These are phyloP conservation scores for Gloeophyllum trabeum DNA, from an alignment of 768 basidiomycete genomes.

Conservation along the genomic window DNA sequence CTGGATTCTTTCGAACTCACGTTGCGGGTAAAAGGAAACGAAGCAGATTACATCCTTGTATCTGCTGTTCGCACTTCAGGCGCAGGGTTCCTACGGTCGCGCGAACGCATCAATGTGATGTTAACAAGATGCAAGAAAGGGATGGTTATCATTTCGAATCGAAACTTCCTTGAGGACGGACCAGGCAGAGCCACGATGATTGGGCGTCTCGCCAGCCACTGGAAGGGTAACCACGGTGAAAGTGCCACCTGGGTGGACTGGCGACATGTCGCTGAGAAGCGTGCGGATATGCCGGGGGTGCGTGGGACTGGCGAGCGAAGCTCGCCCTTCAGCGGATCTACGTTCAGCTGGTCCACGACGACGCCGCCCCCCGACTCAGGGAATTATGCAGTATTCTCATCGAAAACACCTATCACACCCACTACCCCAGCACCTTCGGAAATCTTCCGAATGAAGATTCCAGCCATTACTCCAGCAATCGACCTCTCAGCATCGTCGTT, in stretches of 20 bases:
- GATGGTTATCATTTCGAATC: constrained; percentile 19
- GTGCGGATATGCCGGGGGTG: background rate
- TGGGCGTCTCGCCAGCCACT: constrained; percentile 13
- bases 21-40: constrained; percentile 29
- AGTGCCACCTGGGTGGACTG: background rate
- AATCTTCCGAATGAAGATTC: no score
- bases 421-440: no score
- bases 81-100: constrained; percentile 34
- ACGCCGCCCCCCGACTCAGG: no score
- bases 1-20: constrained; percentile 1
- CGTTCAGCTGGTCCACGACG: no score
- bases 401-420: no score
- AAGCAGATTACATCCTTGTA: constrained; percentile 35
- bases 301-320: no score
- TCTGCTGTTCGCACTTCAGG: constrained; percentile 35
- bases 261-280: background rate
- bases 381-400: no score
- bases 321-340: no score
- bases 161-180: constrained; percentile 10
- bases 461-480: no score
- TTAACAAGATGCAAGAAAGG: constrained; percentile 20
- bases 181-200: constrained; percentile 14
- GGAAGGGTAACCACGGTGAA: constrained; percentile 1
- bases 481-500: no score
- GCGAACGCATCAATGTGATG: constrained; percentile 21